Percentiles rank a stretch among this genome's conserved stretches.
Evolutionary conservation across 202 grass and related monocot genomes (phyloP).

Genomic region (Schoenoplectus triqueter): DNA sequence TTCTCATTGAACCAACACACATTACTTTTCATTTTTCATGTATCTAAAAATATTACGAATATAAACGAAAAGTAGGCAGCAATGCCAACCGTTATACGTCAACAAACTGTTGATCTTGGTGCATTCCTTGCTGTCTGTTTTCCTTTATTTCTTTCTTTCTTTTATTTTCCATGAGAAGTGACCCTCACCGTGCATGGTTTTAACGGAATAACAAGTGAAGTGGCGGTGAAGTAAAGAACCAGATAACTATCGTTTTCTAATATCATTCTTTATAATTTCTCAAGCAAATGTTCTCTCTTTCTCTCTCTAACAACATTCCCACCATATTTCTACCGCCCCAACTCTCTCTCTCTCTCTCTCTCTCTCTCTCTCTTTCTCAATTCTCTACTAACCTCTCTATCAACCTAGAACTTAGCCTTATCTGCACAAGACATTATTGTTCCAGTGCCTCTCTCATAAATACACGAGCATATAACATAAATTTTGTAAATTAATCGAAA

Average conservation of each 20-base stretch:
- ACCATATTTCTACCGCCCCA: slow-evolving; percentile 27
- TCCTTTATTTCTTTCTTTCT: neutral
- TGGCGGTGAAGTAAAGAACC: slow-evolving; percentile 83
- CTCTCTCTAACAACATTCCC: slow-evolving; percentile 55
- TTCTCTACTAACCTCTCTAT: slow-evolving; percentile 35
- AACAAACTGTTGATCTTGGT: slow-evolving; percentile 8
- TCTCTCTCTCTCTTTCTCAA: neutral
- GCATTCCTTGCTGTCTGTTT: neutral
- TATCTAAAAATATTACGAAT: no score
- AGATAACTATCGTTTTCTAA: slow-evolving; percentile 37
- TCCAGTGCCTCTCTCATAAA: slow-evolving; percentile 21
- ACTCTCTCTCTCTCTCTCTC: slow-evolving; percentile 23
- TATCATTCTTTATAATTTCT: slow-evolving; percentile 33
- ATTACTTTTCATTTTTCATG: no score
- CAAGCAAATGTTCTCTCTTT: slow-evolving; percentile 33
- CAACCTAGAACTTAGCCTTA: slow-evolving; percentile 2
- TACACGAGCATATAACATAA: neutral
- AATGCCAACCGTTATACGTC: neutral
- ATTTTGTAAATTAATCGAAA: neutral
- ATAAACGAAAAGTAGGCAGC: neutral
- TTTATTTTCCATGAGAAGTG: neutral
- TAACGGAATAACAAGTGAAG: slow-evolving; percentile 68
- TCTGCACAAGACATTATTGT: neutral
- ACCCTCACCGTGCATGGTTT: slow-evolving; percentile 25
- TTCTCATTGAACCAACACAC: no score